phyloP scores from a whole-genome alignment of 2,329 filamentous ascomycete species.

The Cladosporium sp. region DNA sequence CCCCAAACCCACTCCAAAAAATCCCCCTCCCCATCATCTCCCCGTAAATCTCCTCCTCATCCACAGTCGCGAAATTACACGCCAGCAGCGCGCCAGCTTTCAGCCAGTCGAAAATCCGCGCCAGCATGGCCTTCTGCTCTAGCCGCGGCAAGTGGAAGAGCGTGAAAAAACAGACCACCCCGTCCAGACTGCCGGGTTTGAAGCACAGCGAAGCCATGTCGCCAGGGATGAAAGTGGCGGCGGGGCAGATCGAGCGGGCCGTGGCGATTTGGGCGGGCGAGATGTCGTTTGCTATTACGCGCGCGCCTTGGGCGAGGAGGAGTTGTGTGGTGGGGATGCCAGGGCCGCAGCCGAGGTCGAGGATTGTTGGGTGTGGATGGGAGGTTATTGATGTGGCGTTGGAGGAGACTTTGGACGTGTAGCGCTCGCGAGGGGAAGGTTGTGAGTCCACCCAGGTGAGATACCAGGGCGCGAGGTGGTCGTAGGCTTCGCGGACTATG shows the following conservation, averaged over 20 bases:
- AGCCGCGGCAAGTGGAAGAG: constrained; percentile 25
- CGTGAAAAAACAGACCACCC: constrained; percentile 21
- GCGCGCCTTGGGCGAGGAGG: constrained; percentile 21
- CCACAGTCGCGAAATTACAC: constrained; percentile 22
- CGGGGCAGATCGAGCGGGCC: constrained; percentile 20
- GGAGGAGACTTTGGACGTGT: constrained; percentile 30
- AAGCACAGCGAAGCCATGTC: constrained; percentile 24
- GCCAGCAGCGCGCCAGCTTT: constrained; percentile 20
- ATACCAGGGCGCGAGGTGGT: constrained; percentile 35
- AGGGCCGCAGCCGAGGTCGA: constrained; percentile 42
- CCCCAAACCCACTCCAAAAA: constrained; percentile 28
- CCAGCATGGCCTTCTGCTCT: constrained; percentile 22
- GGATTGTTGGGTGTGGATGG: constrained; percentile 21
- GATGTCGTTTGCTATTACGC: constrained; percentile 24
- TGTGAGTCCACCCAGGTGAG: constrained; percentile 33
- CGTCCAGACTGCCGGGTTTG: constrained; percentile 16
- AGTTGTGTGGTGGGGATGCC: constrained; percentile 31
- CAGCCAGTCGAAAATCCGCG: constrained; percentile 20
- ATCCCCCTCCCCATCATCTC: constrained; percentile 25
- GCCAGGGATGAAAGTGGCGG: constrained; percentile 15
- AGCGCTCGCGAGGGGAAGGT: constrained; percentile 29
- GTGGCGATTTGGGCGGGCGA: constrained; percentile 20
- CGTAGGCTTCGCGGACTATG: constrained; percentile 29
- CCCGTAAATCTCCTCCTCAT: constrained; percentile 25
- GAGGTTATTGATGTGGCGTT: constrained; percentile 13